Percentiles rank a stretch among this genome's conserved stretches.
Conservation (phyloP, 257 asterid species). For the Prunella vulgaris region DNA sequence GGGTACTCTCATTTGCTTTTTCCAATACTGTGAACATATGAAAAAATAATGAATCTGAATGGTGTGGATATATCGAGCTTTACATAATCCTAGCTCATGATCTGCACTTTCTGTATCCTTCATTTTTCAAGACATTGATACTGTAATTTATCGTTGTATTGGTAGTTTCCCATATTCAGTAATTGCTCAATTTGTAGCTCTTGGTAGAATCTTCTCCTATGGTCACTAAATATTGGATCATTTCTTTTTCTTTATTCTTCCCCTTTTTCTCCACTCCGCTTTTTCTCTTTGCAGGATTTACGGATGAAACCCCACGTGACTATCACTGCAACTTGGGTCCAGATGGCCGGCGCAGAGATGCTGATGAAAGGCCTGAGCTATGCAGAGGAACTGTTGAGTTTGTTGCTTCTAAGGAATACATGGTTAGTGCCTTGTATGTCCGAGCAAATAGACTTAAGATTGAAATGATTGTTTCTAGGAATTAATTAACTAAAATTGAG, state of each 20-base stretch:
- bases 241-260: conserved; percentile 23
- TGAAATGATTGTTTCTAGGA: conserved; percentile 12
- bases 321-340: conserved; percentile 99
- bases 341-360: conserved; percentile 99
- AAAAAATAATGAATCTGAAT: background rate
- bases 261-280: background rate
- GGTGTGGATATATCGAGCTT: background rate
- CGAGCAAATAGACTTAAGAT: conserved; percentile 12
- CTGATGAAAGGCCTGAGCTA: conserved; percentile 95
- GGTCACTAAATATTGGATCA: background rate
- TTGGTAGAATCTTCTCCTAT: conserved; percentile 1
- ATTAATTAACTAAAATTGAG: background rate
- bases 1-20: conserved; percentile 6
- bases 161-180: conserved; percentile 5
- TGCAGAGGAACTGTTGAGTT: conserved; percentile 99
- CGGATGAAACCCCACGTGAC: conserved; percentile 95
- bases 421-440: conserved; percentile 51
- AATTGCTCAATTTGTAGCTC: conserved; percentile 2
- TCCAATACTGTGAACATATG: background rate
- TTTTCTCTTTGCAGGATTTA: conserved; percentile 59
- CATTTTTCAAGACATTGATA: conserved; percentile 3
- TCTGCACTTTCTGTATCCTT: conserved; percentile 6
- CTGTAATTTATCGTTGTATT: background rate
- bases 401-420: conserved; percentile 86
- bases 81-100: background rate